Evolutionary conservation across 2,329 filamentous ascomycete species (phyloP), one percentile per base, ranked within the genome.

Genomic region (Aspergillus phoenicis): DNA sequence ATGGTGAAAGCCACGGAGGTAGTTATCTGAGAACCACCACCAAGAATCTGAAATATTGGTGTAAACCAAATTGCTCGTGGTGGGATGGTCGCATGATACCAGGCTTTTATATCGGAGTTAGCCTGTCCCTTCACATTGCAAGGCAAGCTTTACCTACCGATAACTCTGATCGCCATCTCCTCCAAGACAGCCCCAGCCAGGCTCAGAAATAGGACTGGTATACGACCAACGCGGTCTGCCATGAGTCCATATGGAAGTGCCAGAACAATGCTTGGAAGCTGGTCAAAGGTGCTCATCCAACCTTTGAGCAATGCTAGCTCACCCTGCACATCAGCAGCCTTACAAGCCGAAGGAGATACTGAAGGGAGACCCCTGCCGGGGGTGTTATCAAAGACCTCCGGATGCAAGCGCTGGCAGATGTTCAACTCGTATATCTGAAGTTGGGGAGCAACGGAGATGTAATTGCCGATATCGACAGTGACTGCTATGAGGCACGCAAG

Each of bases 221-320:
- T 64, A 17, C 61, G 58, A n/a, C 63, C 63, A 11, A 59, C 30
- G 6, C 56, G 55, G 52, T 64, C 63, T 4, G 61, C 58, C 58
- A 64, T 60, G n/a, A 61, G 49, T 11, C 63, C 63, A 38, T 55
- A 64, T 13, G 61, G 63, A 10, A 64, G 52, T 8, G 63, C 58
- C 2, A 63, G 58, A 24, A 63, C 26, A 13, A 63, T 64, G 6
- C 61, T 47, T 2, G 63, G 63, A 11, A 64, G 28, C 41, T 55
- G 43, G 17, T 59, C 48, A 8, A 64, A 58, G 5, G 58, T 63
- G 13, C 54, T 56, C 33, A 52, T 61, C 61, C 63, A 64, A 11
- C 61, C 61, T 33, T 49, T 61, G 36, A 64, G 30, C 4, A 64
- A 36, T 11, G 62, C 60, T 8, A 64, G 52, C 24, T 64, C 61